These are phyloP conservation scores for Exophiala aquamarina DNA, from an alignment of 2,329 filamentous ascomycete species.

Conservation along the genomic window DNA sequence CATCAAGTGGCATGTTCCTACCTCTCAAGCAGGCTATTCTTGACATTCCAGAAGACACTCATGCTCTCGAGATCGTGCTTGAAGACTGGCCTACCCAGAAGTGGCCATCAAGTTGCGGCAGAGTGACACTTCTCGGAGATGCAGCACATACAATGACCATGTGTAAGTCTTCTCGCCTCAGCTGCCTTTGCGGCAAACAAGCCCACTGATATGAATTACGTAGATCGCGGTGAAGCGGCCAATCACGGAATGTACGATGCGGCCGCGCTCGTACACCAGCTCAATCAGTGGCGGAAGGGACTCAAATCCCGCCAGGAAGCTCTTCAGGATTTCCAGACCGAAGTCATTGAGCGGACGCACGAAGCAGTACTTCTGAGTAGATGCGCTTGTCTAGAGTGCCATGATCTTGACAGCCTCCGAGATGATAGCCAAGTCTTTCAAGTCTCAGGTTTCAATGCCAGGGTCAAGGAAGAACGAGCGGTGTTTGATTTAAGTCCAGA, in stretches of 20 bases:
- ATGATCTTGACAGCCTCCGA: constrained; percentile 31
- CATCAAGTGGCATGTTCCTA: constrained; percentile 1
- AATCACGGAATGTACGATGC: constrained; percentile 35
- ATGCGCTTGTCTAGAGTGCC: constrained; percentile 36
- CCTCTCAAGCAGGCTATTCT: constrained; percentile 36
- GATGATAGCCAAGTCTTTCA: constrained; percentile 17
- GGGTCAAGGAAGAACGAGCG: constrained; percentile 3
- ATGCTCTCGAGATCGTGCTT: constrained; percentile 33
- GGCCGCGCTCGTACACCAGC: constrained; percentile 19
- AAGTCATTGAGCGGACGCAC: constrained; percentile 14
- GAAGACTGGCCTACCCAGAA: constrained; percentile 36
- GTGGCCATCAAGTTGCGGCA: constrained; percentile 36
- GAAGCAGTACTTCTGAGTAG: constrained; percentile 35
- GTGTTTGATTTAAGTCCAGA: constrained; percentile 1
- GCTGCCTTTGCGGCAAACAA: not conserved
- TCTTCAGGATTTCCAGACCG: constrained; percentile 1
- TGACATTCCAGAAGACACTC: constrained; percentile 34
- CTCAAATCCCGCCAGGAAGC: not conserved
- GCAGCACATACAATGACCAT: constrained; percentile 42
- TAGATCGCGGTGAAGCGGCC: constrained; percentile 33
- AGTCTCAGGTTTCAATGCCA: constrained; percentile 4
- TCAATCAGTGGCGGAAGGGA: constrained; percentile 6
- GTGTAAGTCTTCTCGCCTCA: not conserved
- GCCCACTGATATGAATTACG: not conserved
- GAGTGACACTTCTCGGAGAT: constrained; percentile 38